These are phyloP conservation scores for Heracleum sosnowskyi DNA, from an alignment of 129 eudicot genomes.

Conservation along the genomic window DNA sequence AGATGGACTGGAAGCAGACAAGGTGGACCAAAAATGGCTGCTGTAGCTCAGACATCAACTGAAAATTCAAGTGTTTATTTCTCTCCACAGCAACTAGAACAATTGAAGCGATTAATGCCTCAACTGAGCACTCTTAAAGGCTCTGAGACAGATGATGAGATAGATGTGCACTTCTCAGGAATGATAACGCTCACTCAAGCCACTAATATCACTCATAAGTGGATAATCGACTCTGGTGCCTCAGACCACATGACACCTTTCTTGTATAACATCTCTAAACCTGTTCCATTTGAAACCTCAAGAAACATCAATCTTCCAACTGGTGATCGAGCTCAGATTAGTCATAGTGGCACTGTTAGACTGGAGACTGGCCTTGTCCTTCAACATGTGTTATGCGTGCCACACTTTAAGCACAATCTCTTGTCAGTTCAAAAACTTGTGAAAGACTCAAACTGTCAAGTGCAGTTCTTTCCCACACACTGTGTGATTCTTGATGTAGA, in stretches of 20 bases:
- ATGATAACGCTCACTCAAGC: no score
- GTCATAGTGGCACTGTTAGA: neutral
- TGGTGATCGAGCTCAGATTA: neutral
- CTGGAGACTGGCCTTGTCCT: neutral
- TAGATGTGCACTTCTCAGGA: no score
- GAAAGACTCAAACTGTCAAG: neutral
- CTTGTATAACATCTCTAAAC: no score
- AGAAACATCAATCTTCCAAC: neutral
- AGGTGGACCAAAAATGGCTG: no score
- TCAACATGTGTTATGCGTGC: neutral
- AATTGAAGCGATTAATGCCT: no score
- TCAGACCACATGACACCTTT: neutral
- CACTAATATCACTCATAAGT: neutral
- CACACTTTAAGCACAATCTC: neutral
- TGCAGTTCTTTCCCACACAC: neutral
- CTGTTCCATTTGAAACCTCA: neutral
- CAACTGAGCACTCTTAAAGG: no score
- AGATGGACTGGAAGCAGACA: no score
- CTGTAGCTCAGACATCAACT: no score
- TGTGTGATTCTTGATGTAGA: neutral
- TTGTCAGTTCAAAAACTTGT: neutral
- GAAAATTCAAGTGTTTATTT: no score
- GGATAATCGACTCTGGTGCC: neutral
- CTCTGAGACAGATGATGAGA: no score
- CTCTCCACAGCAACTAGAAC: no score